Evolutionary conservation across 805 yeast genomes (phyloP).

Genomic region (Candida orba): DNA sequence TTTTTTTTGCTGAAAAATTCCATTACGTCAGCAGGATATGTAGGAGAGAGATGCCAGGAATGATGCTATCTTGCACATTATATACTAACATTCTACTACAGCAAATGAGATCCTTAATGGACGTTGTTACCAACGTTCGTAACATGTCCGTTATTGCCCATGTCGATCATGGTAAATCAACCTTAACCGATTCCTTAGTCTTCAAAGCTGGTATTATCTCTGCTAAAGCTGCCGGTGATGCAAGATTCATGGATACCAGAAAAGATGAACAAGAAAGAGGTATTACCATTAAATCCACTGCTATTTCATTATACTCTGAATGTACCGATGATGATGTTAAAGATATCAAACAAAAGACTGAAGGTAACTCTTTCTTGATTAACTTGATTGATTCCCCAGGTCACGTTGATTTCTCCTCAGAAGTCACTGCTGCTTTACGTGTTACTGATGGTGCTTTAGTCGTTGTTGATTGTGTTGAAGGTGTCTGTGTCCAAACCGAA

Average conservation of each 20-base stretch:
- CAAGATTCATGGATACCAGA: conserved; percentile 99
- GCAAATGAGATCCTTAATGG: conserved; percentile 99
- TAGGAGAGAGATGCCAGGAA: not conserved
- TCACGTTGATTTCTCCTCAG: conserved; percentile 99
- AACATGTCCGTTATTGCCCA: conserved; percentile 99
- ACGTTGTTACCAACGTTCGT: conserved; percentile 99
- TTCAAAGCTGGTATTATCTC: conserved; percentile 99
- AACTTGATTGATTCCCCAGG: conserved; percentile 99
- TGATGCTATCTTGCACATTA: not conserved
- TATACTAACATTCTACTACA: conserved; percentile 13
- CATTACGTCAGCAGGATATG: not conserved
- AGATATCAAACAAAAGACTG: conserved; percentile 77
- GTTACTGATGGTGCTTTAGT: conserved; percentile 99
- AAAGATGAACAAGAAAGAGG: conserved; percentile 99
- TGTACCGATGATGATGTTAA: conserved; percentile 83
- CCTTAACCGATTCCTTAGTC: conserved; percentile 97
- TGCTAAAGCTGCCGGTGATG: conserved; percentile 99
- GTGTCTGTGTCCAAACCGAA: conserved; percentile 99
- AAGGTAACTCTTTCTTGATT: conserved; percentile 90
- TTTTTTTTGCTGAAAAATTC: not conserved
- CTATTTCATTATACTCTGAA: conserved; percentile 91
- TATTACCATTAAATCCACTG: conserved; percentile 98
- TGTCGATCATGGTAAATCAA: conserved; percentile 99
- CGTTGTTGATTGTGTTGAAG: conserved; percentile 98
- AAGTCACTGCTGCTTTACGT: conserved; percentile 99